These are phyloP conservation scores for Macaranga tanarius DNA, from an alignment of 441 rosid genomes.

Conservation along the genomic window DNA sequence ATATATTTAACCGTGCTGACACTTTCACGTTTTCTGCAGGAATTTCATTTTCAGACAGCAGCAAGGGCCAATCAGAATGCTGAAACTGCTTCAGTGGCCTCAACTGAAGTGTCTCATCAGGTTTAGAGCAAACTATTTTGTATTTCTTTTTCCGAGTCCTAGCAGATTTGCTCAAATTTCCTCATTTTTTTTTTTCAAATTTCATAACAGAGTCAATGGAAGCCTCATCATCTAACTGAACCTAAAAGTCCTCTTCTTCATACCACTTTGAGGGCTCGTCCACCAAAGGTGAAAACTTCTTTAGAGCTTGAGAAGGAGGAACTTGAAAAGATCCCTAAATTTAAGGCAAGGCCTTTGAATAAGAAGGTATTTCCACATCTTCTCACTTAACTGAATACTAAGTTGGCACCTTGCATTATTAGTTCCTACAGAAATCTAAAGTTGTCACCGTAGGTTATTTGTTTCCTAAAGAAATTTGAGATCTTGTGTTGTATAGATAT, in stretches of 20 bases:
- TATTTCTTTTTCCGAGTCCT: background rate
- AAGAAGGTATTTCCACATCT: conserved; percentile 60
- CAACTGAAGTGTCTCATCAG: conserved; percentile 73
- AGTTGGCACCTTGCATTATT: background rate
- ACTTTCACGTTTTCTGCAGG: conserved; percentile 44
- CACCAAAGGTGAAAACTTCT: conserved; percentile 69
- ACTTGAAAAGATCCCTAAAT: conserved; percentile 84
- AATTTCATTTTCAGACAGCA: conserved; percentile 82
- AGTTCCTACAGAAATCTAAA: background rate
- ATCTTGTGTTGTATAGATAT: conserved; percentile 52
- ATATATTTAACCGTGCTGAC: background rate
- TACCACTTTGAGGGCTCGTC: conserved; percentile 86
- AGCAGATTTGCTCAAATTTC: background rate
- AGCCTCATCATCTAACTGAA: conserved; percentile 56
- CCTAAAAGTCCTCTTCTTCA: conserved; percentile 82
- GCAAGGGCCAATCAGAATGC: conserved; percentile 74
- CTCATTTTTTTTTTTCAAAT: conserved; percentile 4
- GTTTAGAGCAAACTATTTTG: conserved; percentile 30
- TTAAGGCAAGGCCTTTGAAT: conserved; percentile 92
- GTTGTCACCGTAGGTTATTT: too few relatives aligned
- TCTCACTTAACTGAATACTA: background rate
- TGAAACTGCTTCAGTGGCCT: conserved; percentile 76
- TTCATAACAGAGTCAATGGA: conserved; percentile 54
- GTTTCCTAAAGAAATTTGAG: background rate
- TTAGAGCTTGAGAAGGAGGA: conserved; percentile 82